Conservation (phyloP, 139 green algal species). For the Pleodorina starrii region DNA sequence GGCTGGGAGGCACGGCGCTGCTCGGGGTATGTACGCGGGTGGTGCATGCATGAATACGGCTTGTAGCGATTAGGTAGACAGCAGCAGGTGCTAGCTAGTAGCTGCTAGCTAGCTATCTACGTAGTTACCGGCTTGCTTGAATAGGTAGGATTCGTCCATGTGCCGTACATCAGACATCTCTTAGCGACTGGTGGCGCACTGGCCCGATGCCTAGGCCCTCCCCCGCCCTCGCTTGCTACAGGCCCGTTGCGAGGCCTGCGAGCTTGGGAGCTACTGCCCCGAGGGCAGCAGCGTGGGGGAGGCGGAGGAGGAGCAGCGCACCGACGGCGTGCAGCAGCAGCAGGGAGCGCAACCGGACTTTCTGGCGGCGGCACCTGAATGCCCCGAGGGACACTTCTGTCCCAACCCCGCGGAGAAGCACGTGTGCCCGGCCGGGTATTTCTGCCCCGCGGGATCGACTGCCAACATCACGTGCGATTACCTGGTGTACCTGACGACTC, state of each 20-base stretch:
- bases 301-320: neutral
- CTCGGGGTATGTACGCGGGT: neutral
- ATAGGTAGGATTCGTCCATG: neutral
- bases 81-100: neutral
- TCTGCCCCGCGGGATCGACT: neutral
- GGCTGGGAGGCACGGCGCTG: neutral
- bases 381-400: slow-evolving; percentile 41
- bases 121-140: neutral
- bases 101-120: neutral
- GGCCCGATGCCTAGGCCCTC: neutral
- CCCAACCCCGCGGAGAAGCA: neutral
- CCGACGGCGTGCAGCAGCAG: too few relatives aligned
- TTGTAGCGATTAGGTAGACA: neutral
- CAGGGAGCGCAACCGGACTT: too few relatives aligned
- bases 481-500: too few relatives aligned
- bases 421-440: slow-evolving; percentile 12
- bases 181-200: neutral
- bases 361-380: slow-evolving; percentile 8
- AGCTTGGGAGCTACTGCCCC: slow-evolving; percentile 30
- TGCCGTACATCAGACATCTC: neutral
- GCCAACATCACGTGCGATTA: slow-evolving; percentile 2
- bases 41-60: neutral
- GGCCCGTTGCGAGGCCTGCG: slow-evolving; percentile 37
- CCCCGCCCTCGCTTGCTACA: neutral
- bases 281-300: slow-evolving; percentile 23